phyloP scores from a whole-genome alignment of 805 yeast genomes.

The Cyberlindnera maritima region DNA sequence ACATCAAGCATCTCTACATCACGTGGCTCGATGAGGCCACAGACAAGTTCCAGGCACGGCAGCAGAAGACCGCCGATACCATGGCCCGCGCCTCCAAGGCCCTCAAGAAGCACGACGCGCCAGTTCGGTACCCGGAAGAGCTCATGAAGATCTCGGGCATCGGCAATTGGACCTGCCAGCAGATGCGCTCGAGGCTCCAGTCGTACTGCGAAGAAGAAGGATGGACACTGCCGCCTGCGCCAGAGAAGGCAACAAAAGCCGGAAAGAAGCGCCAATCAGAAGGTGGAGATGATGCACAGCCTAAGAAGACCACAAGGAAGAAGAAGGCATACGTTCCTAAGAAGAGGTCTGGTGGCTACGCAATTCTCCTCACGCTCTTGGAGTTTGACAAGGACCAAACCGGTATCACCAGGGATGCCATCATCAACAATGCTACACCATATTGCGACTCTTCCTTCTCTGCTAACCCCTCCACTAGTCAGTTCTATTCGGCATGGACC shows the following conservation, averaged over 20 bases:
- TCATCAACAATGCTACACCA: conserved; percentile 50
- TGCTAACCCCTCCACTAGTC: conserved; percentile 56
- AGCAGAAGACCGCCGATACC: conserved; percentile 50
- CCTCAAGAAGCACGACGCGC: conserved; percentile 41
- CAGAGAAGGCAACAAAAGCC: not conserved
- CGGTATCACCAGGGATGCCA: conserved; percentile 66
- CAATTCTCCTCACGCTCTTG: conserved; percentile 61
- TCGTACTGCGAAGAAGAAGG: conserved; percentile 56
- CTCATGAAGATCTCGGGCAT: conserved; percentile 59
- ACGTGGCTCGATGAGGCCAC: conserved; percentile 59
- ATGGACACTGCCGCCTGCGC: conserved; percentile 39
- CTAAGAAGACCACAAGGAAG: conserved; percentile 11
- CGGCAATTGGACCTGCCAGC: conserved; percentile 65
- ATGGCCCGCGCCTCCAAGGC: conserved; percentile 57
- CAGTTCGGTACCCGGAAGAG: conserved; percentile 46
- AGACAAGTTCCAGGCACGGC: conserved; percentile 41
- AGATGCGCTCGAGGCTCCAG: conserved; percentile 44
- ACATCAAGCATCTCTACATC: conserved; percentile 50
- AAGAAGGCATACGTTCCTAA: conserved; percentile 61
- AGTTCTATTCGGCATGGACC: conserved; percentile 74
- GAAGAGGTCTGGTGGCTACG: conserved; percentile 81
- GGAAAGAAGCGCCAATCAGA: no score
- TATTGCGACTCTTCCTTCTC: conserved; percentile 58
- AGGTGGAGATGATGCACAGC: conserved; percentile 5
- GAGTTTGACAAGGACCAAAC: conserved; percentile 42